Evolutionary conservation across 2,329 filamentous ascomycete genomes (phyloP).

Genomic region (Verticillium isaacii): DNA sequence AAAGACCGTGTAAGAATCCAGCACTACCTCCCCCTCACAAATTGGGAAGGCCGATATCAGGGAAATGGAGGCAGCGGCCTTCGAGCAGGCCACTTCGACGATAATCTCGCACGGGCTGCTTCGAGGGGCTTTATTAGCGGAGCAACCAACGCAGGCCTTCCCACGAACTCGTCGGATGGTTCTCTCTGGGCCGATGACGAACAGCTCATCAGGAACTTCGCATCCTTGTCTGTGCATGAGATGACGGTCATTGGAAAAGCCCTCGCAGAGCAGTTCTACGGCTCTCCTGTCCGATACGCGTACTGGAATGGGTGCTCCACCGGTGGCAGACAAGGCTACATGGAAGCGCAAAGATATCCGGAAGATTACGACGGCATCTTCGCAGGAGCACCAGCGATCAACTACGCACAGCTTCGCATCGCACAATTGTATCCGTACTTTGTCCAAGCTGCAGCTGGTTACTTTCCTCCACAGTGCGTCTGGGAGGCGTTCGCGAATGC

Average conservation of each 20-base stretch:
- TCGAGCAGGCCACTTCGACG: constrained; percentile 1
- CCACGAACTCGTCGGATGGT: constrained; percentile 5
- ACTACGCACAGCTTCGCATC: constrained; percentile 8
- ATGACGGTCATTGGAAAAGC: constrained; percentile 43
- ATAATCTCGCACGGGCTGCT: background rate
- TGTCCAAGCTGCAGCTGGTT: constrained; percentile 19
- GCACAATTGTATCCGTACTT: constrained; percentile 22
- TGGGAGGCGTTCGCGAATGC: constrained; percentile 27
- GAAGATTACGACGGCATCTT: constrained; percentile 50
- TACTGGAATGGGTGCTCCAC: constrained; percentile 51
- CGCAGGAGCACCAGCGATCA: constrained; percentile 37
- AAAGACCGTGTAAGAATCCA: constrained; percentile 8
- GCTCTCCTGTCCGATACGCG: constrained; percentile 32
- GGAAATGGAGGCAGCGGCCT: constrained; percentile 10
- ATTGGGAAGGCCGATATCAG: constrained; percentile 9
- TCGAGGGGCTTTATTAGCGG: constrained; percentile 10
- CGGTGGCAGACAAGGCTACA: constrained; percentile 51
- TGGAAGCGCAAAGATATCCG: constrained; percentile 45
- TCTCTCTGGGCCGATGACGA: constrained; percentile 11
- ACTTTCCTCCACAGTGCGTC: constrained; percentile 33
- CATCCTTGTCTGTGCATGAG: constrained; percentile 32
- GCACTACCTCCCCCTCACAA: constrained; percentile 6
- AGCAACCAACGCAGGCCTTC: constrained; percentile 16
- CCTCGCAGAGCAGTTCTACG: constrained; percentile 42
- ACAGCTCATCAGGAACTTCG: constrained; percentile 24